Base-by-base conservation (phyloP, 2,329 filamentous ascomycete genomes). In the Pseudocercospora ulei region DNA sequence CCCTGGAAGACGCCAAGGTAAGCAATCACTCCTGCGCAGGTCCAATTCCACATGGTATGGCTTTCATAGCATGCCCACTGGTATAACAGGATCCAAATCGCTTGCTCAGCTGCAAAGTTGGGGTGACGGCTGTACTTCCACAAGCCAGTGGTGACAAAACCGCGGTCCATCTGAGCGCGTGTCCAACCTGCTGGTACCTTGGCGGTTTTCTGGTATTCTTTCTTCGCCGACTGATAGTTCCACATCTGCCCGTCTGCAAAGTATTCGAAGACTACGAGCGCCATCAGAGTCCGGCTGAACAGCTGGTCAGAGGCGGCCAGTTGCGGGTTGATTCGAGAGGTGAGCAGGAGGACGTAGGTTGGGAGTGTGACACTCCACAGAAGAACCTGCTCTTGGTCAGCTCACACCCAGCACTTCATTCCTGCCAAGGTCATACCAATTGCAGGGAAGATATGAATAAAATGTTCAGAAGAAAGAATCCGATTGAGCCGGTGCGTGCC, bases 231-330 rank as follows among this genome's bases (percentile, higher is more conserved):
- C 59, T 98, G 87, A 65, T 78, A 98, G 47, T 75, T 70, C 87
- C 87, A 98, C 63, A 95, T 87, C 59, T 95, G 85, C 47, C 87
- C 79, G 59, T 98, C 90, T 55, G 85, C 83, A 56, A 94, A 73
- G 62, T 73, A 84, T 55, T 94, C 74, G 36, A 80, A 56, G n/a
- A 78, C 59, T 12, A 82, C 65, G 22, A 79, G 64, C 39, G 63
- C 65, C 46, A 78, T 64, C 28, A 79, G 63, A 27, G 64, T 53
- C 41, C 72, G 66, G 2, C 72, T 67, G 57, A 78, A 74, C 27
- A 72, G 49, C 20, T 68, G 60, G 50, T 80, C 87, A 35, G 73
- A 70, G 44, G 19, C 66, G 47, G 23, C 64, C 30, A 66, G 56
- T 34, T 62, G 53, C 9, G 64, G 64, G 8, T 79, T 73, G 44